Percentiles rank a stretch among this genome's conserved stretches.
These are phyloP conservation scores for Scheffersomyces amazonensis DNA, from an alignment of 805 yeast species.

Conservation along the genomic window DNA sequence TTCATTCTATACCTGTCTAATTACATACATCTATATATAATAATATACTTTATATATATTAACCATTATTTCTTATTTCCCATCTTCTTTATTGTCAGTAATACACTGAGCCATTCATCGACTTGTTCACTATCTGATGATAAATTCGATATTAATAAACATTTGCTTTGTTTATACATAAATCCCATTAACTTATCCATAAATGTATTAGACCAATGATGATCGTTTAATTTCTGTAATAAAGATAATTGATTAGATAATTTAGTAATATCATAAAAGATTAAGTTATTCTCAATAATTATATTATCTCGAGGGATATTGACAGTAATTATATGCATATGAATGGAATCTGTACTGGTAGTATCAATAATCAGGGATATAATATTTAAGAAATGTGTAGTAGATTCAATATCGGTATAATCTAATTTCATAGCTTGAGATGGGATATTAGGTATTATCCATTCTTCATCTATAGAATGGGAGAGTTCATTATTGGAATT, in stretches of 20 bases:
- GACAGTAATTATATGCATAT: slow-evolving; percentile 3
- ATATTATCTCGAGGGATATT: not conserved
- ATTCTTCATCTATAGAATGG: too few species aligned
- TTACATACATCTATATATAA: slow-evolving; percentile 5
- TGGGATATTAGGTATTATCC: not conserved
- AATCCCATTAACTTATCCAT: not conserved
- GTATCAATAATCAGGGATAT: not conserved
- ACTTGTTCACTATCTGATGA: too few species aligned
- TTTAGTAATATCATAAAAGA: slow-evolving; percentile 2
- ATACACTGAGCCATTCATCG: too few species aligned
- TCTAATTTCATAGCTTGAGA: slow-evolving; percentile 5
- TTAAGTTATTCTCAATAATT: not conserved
- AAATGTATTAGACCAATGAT: not conserved
- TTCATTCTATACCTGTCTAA: not conserved
- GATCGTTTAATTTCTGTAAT: not conserved
- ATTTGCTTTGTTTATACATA: slow-evolving; percentile 26
- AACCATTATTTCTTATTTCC: not conserved
- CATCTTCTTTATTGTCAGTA: too few species aligned
- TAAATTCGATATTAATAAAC: slow-evolving; percentile 29
- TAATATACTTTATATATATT: not conserved
- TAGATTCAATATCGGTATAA: not conserved
- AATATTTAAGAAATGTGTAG: not conserved
- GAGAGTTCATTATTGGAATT: not conserved
- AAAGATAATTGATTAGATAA: not conserved
- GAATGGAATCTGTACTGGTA: not conserved